phyloP scores from a whole-genome alignment of 257 asterid species.

The Asclepias syriaca region DNA sequence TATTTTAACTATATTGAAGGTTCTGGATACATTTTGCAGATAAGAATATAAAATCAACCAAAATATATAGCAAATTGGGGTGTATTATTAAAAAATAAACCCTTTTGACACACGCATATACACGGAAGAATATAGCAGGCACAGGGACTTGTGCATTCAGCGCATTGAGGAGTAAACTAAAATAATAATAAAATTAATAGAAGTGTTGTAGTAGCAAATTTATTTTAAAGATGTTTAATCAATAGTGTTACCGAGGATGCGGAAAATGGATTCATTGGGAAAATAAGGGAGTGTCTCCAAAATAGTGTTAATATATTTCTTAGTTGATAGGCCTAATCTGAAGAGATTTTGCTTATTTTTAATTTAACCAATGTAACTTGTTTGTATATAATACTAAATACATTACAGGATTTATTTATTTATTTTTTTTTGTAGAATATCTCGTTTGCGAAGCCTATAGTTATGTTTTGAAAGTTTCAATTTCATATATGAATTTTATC shows the following conservation, averaged over 20 bases:
- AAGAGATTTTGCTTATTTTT: conserved; percentile 18
- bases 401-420: too few relatives aligned
- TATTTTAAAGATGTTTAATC: too few relatives aligned
- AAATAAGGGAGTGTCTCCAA: conserved; percentile 12
- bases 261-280: conserved; percentile 3
- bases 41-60: not conserved
- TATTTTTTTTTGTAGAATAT: conserved; percentile 3
- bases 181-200: conserved; percentile 4
- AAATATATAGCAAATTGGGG: too few relatives aligned
- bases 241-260: not conserved
- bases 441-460: not conserved
- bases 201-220: conserved; percentile 14
- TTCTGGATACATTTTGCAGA: not conserved
- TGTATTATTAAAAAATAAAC: too few relatives aligned
- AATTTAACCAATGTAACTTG: conserved; percentile 21
- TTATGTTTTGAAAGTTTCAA: not conserved
- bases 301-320: conserved; percentile 14
- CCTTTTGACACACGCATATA: too few relatives aligned
- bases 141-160: conserved; percentile 51
- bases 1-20: not conserved
- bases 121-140: conserved; percentile 48
- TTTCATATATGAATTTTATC: too few relatives aligned
- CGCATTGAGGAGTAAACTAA: conserved; percentile 10
- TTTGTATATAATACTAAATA: too few relatives aligned
- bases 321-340: conserved; percentile 38